Evolutionary conservation across 2,329 filamentous ascomycete genomes (phyloP).

Genomic region (Bimuria novae-zelandiae): DNA sequence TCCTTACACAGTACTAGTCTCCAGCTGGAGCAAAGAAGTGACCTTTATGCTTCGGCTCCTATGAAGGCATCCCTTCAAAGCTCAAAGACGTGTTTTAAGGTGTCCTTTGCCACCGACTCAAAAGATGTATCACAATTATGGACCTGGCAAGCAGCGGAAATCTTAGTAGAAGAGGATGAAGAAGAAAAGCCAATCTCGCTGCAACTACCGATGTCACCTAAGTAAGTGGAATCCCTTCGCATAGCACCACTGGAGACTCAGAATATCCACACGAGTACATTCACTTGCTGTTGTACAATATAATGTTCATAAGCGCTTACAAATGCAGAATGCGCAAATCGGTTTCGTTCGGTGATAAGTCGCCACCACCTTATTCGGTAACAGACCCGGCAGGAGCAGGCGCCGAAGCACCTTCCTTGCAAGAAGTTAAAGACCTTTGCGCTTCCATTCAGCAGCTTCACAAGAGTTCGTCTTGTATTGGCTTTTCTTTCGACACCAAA

Average conservation of each 20-base stretch:
- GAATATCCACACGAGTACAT: too few relatives aligned
- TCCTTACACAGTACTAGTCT: slow-evolving; percentile 40
- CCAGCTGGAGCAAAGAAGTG: slow-evolving; percentile 37
- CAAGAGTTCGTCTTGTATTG: slow-evolving; percentile 32
- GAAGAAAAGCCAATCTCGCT: slow-evolving; percentile 19
- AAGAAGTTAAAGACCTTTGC: slow-evolving; percentile 44
- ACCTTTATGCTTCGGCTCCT: slow-evolving; percentile 25
- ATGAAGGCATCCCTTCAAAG: slow-evolving; percentile 16
- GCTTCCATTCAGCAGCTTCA: slow-evolving; percentile 38
- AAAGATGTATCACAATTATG: slow-evolving; percentile 23
- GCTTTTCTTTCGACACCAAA: slow-evolving; percentile 40
- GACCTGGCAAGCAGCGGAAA: slow-evolving; percentile 41
- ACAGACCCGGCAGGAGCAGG: slow-evolving; percentile 22
- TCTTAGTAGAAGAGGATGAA: slow-evolving; percentile 39
- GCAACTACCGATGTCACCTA: slow-evolving; percentile 24
- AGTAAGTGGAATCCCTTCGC: slow-evolving; percentile 28
- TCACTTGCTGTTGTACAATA: too few relatives aligned
- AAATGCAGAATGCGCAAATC: slow-evolving; percentile 33
- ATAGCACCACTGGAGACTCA: too few relatives aligned
- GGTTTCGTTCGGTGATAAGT: slow-evolving; percentile 38
- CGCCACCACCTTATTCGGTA: slow-evolving; percentile 38
- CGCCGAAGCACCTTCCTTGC: slow-evolving; percentile 13
- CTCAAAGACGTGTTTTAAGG: slow-evolving; percentile 37
- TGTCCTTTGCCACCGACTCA: slow-evolving; percentile 35
- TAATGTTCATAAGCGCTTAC: too few relatives aligned